phyloP scores from a whole-genome alignment of 2,329 filamentous ascomycete genomes.

The Fusarium sambucinum region DNA sequence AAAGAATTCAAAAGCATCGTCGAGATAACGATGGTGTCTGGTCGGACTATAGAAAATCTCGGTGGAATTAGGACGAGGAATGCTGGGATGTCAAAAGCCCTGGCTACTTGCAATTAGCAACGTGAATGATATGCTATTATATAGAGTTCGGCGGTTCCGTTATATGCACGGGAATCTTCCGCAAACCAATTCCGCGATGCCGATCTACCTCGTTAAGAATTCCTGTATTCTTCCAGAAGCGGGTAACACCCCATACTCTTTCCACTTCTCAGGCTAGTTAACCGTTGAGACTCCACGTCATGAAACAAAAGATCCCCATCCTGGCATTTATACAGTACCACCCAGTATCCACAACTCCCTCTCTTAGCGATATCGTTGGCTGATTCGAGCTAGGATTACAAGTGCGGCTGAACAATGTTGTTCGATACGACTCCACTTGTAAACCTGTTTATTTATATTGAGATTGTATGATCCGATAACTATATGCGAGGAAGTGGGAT shows the following conservation, averaged over 20 bases:
- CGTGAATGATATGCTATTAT: not conserved
- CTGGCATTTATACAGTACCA: not conserved
- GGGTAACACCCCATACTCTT: not conserved
- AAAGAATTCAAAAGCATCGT: not conserved
- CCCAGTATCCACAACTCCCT: not conserved
- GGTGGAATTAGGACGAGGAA: not conserved
- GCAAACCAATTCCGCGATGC: not conserved
- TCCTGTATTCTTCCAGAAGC: not conserved
- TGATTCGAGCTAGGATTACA: not conserved
- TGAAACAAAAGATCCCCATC: slow-evolving; percentile 3
- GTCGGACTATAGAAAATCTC: not conserved
- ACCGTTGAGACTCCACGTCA: not conserved
- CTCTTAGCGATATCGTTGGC: not conserved
- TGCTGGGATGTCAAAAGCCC: accelerated
- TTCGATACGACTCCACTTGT: not conserved
- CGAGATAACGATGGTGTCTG: accelerated
- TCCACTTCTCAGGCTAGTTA: not conserved
- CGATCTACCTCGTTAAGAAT: not conserved
- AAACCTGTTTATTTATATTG: not conserved
- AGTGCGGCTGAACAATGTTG: slow-evolving; percentile 2
- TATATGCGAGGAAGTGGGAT: too few species aligned
- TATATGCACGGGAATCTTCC: not conserved
- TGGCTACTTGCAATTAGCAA: not conserved
- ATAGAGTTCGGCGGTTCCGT: not conserved
- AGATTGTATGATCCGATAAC: not conserved